Conservation (phyloP, 1,284 basidiomycete species). For the Porodaedalea pini region DNA sequence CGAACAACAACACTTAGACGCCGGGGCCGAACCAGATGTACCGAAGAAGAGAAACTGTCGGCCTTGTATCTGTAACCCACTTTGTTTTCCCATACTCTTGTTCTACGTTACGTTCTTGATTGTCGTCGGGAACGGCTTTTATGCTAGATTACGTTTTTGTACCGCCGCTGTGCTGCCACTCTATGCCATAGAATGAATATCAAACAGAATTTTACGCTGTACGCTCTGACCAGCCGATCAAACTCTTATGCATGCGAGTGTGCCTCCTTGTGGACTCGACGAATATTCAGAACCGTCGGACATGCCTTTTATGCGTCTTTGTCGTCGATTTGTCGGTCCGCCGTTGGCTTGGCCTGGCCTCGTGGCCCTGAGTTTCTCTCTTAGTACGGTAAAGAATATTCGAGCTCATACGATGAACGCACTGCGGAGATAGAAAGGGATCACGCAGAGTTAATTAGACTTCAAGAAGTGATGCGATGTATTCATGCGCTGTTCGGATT, state of each 20-base stretch:
- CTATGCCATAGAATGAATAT: not conserved
- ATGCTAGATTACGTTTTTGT: slow-evolving; percentile 8
- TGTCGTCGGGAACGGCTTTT: slow-evolving; percentile 9
- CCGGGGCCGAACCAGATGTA: slow-evolving; percentile 9
- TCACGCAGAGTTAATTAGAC: too few species aligned
- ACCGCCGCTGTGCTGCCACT: slow-evolving; percentile 1
- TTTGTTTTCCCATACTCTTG: slow-evolving; percentile 7
- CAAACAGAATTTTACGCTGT: not conserved
- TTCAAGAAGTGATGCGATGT: too few species aligned
- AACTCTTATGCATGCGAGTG: not conserved
- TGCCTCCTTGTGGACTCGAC: too few species aligned
- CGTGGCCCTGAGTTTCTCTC: too few species aligned
- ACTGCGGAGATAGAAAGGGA: too few species aligned
- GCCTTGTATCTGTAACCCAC: slow-evolving; percentile 11
- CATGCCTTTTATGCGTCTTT: too few species aligned
- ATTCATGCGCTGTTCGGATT: too few species aligned
- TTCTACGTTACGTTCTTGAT: not conserved
- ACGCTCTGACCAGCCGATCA: not conserved
- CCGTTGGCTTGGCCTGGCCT: too few species aligned
- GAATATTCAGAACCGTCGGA: too few species aligned
- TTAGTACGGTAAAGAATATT: too few species aligned
- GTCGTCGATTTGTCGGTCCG: too few species aligned
- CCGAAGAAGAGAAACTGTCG: slow-evolving; percentile 10
- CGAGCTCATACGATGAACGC: too few species aligned
- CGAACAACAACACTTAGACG: slow-evolving; percentile 12